These are phyloP conservation scores for Tricharina praecox DNA, from an alignment of 495 filamentous ascomycete species.

Conservation along the genomic window DNA sequence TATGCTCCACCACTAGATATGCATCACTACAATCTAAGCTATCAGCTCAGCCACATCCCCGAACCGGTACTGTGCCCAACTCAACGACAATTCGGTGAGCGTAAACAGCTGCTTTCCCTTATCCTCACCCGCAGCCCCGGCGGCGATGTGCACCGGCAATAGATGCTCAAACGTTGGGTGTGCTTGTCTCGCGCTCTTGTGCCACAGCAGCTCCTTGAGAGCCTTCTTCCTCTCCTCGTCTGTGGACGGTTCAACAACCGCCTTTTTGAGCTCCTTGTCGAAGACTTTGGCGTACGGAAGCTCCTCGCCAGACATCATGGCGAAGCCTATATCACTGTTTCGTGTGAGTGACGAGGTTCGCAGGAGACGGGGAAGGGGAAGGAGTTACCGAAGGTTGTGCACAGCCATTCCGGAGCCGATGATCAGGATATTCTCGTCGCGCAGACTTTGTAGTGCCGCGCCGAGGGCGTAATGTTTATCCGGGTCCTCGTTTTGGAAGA, in stretches of 20 bases:
- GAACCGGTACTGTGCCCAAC: conserved; percentile 63
- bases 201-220: conserved; percentile 42
- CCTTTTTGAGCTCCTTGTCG: conserved; percentile 60
- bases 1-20: no score
- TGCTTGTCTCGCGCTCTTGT: conserved; percentile 53
- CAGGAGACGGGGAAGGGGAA: conserved; percentile 5
- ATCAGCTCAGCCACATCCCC: conserved; percentile 34
- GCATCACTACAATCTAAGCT: no score
- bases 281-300: conserved; percentile 58
- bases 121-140: conserved; percentile 52
- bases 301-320: conserved; percentile 32
- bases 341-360: not conserved
- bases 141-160: conserved; percentile 58
- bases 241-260: conserved; percentile 35
- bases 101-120: conserved; percentile 47
- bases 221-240: conserved; percentile 41
- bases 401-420: conserved; percentile 76
- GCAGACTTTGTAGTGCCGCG: conserved; percentile 46
- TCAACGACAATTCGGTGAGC: conserved; percentile 46
- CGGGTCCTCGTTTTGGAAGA: conserved; percentile 52
- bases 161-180: conserved; percentile 72
- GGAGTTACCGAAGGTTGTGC: conserved; percentile 44
- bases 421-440: conserved; percentile 56
- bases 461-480: conserved; percentile 57
- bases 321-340: conserved; percentile 37